Evolutionary conservation across 768 basidiomycete genomes (phyloP).

Genomic region (Punctularia strigosozonata): DNA sequence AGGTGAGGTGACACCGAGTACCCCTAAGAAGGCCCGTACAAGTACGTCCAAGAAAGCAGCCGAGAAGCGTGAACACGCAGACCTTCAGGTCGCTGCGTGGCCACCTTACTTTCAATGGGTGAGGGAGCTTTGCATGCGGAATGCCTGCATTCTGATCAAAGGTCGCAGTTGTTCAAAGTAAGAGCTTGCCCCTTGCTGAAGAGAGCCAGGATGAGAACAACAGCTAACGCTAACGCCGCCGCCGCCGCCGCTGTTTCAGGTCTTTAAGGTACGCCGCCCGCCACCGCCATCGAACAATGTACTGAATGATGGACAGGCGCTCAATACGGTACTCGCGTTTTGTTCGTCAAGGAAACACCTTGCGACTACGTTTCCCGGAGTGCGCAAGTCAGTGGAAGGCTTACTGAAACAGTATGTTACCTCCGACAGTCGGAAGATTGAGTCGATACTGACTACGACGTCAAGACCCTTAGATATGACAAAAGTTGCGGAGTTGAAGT

Average conservation of each 20-base stretch:
- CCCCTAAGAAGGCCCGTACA: too few species aligned
- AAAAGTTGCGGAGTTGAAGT: conserved; percentile 81
- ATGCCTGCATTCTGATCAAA: too few species aligned
- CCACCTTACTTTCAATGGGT: too few species aligned
- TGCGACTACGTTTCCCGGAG: conserved; percentile 65
- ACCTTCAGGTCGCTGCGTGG: too few species aligned
- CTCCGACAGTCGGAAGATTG: too few species aligned
- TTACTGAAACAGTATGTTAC: conserved; percentile 60
- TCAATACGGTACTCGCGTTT: conserved; percentile 86
- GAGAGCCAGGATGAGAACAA: too few species aligned
- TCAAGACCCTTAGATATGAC: conserved; percentile 66
- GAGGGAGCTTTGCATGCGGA: too few species aligned
- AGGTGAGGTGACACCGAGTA: too few species aligned
- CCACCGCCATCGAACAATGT: background rate
- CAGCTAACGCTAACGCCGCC: background rate
- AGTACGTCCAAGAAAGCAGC: too few species aligned
- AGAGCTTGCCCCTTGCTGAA: too few species aligned
- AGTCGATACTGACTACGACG: conserved; percentile 2
- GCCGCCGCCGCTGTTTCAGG: conserved; percentile 20
- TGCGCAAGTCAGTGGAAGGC: conserved; percentile 71
- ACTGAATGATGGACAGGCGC: conserved; percentile 37
- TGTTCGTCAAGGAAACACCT: conserved; percentile 71
- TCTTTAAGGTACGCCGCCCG: conserved; percentile 27
- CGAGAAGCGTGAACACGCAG: too few species aligned
- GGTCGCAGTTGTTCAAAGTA: too few species aligned